Evolutionary conservation across 139 green algal genomes (phyloP), one percentile per base, ranked within the genome.

Genomic region (Chlamydomonas sp.): DNA sequence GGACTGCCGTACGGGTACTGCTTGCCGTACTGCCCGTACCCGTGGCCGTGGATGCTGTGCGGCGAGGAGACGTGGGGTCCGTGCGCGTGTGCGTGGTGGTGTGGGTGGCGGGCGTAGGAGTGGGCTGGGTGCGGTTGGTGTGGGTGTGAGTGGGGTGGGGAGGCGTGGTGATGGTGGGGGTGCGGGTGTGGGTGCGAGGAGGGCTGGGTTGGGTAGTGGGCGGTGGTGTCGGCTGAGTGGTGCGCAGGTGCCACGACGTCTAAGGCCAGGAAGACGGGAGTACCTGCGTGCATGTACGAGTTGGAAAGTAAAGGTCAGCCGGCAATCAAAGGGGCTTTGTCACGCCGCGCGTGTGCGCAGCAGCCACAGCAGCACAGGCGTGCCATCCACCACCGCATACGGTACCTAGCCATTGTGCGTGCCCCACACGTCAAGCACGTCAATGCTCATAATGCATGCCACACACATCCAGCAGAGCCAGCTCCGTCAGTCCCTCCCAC

Each of bases 241-340:
- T 73, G 61, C 20, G 71, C 69, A 4, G 69, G 73, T 9, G 73
- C 66, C 15, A 88, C 75, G 7, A 88, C 63, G 58, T 88, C 84
- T 1, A 88, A 18, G 2, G 84, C 84, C 1, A 83, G 2, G 64
- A 88, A 88, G 5, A 80, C 63, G 4, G 83, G 83, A 1, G 68
- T 12, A 2, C 83, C 83, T 87, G 62, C 73, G 59, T 1, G 15
- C n/a, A 31, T 6, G 4, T 7, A 60, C 6, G 63, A 78, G 5
- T 49, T 20, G 15, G 18, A 15, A 15, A 12, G 68, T 74, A 12
- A 15, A 20, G 71, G 71, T 4, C 17, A 58, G 71, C 5, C 2
- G 16, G 5, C 4, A 77, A 77, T 59, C 18, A 58, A 20, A 5
- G 20, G 3, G 18, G 31, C 31, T 49, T 49, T 49, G 31, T 49